Conservation (phyloP, 2,329 filamentous ascomycete genomes). For the Pseudogymnoascus sp. region DNA sequence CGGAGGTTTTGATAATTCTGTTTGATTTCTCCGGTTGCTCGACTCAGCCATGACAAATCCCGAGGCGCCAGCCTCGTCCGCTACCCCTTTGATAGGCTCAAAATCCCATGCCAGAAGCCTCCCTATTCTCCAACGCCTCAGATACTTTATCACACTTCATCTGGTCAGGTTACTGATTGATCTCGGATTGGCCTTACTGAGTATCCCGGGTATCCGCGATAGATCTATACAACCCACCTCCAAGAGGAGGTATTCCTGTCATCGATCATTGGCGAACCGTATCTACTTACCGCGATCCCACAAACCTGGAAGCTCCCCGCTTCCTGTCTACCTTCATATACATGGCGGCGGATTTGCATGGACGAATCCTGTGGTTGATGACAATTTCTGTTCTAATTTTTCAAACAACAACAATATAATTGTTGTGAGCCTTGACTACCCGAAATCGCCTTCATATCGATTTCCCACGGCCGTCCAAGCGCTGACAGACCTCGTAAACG, state of each 20-base stretch:
- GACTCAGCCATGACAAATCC: neutral
- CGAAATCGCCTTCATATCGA: constrained; percentile 37
- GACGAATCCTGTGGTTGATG: constrained; percentile 36
- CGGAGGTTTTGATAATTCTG: neutral
- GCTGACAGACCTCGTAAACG: constrained; percentile 36
- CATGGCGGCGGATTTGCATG: constrained; percentile 47
- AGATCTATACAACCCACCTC: neutral
- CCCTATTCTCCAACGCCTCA: neutral
- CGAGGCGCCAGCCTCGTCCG: neutral
- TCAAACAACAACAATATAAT: constrained; percentile 34
- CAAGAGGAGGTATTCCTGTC: neutral
- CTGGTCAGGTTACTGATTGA: neutral
- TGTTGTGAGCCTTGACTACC: constrained; percentile 43
- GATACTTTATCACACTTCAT: neutral
- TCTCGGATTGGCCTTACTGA: neutral
- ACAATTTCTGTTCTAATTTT: constrained; percentile 41
- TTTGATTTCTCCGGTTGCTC: neutral
- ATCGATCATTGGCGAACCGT: constrained; percentile 21
- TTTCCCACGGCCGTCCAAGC: constrained; percentile 41
- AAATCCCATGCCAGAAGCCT: neutral
- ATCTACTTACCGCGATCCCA: constrained; percentile 36
- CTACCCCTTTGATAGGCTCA: neutral
- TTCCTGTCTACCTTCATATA: constrained; percentile 41
- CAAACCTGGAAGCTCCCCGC: constrained; percentile 22
- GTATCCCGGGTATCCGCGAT: neutral